Evolutionary conservation across 768 basidiomycete genomes (phyloP).

Genomic region (Sarcodon aspratus): DNA sequence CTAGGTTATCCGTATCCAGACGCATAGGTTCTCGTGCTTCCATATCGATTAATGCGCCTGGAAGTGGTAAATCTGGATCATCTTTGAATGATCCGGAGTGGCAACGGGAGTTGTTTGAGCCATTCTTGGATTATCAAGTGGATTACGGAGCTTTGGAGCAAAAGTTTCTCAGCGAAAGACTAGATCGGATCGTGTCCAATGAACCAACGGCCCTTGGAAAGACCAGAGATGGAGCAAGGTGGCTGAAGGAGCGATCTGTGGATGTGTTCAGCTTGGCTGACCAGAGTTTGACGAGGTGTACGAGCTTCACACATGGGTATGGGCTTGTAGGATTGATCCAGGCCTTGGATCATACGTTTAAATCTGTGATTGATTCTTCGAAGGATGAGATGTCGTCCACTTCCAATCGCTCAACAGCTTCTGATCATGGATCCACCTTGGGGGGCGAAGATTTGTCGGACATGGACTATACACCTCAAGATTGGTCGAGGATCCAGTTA

Average conservation of each 20-base stretch:
- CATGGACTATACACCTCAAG: slow-evolving; percentile 74
- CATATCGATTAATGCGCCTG: slow-evolving; percentile 14
- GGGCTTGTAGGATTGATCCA: slow-evolving; percentile 64
- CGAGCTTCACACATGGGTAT: slow-evolving; percentile 83
- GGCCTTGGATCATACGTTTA: slow-evolving; percentile 62
- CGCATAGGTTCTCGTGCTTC: slow-evolving; percentile 14
- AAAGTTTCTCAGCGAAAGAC: slow-evolving; percentile 47
- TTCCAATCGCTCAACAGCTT: neutral
- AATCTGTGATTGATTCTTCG: slow-evolving; percentile 58
- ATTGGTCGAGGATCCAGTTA: slow-evolving; percentile 82
- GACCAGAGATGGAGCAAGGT: slow-evolving; percentile 41
- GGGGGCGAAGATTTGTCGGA: slow-evolving; percentile 53
- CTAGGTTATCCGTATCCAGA: slow-evolving; percentile 19
- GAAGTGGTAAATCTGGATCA: slow-evolving; percentile 10
- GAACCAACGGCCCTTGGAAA: slow-evolving; percentile 29
- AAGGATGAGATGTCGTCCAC: slow-evolving; percentile 34
- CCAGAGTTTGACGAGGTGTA: slow-evolving; percentile 66
- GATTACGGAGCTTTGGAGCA: slow-evolving; percentile 77
- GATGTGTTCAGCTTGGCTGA: slow-evolving; percentile 73
- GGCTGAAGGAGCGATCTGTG: slow-evolving; percentile 63
- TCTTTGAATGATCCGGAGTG: slow-evolving; percentile 36
- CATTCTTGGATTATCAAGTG: slow-evolving; percentile 84
- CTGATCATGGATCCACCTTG: neutral
- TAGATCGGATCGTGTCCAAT: slow-evolving; percentile 35
- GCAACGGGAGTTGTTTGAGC: slow-evolving; percentile 90